Base-by-base conservation (phyloP, 257 asterid genomes). In the Haberlea rhodopensis region DNA sequence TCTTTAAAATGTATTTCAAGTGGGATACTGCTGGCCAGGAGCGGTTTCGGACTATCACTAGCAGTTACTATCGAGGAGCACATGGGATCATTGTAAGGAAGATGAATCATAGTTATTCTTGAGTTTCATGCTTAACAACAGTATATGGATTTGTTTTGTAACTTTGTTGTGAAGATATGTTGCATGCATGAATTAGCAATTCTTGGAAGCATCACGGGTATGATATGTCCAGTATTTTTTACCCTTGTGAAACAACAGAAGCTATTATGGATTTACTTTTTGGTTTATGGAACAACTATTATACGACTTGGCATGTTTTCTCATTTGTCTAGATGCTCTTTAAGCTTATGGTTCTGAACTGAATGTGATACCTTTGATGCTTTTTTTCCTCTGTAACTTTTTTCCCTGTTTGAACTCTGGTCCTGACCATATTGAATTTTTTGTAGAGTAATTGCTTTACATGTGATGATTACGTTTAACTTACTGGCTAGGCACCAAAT, bases 1-100 rank as follows among this genome's bases (percentile, higher is more conserved):
- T 18, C 67, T 53, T 67, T 15, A 5, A n/a, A 37, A 13, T 80
- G 60, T 73, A 58, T 71, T 68, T 63, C 65, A 76, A 91, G 98
- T 91, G 98, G 98, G 98, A 91, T 76, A 91, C 98, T 43, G 98
- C 98, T 67, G 98, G 98, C 65, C 98, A 91, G 83, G 98, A 91
- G 76, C 90, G 98, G 34, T 91, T 91, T 73, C 81, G 98, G 76
- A 91, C 98, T 27, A 91, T 91, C 82, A 91, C 98, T 34, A 91
- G 98, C 95, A 91, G 98, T 78, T 91, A 91, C 70, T 91, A 91
- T 71, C 88, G 98, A 57, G 98, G 98, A 78, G 98, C 98, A 62
- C 98, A 91, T 63, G 98, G 98, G 75, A 91, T 91, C 64, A 88
- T 88, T 66, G 98, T 91, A 84, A 91, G 95, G 63, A 66, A 22